Evolutionary conservation across 2,329 filamentous ascomycete genomes (phyloP), one percentile per base, ranked within the genome.

Genomic region (Chrysoporthe cubensis): DNA sequence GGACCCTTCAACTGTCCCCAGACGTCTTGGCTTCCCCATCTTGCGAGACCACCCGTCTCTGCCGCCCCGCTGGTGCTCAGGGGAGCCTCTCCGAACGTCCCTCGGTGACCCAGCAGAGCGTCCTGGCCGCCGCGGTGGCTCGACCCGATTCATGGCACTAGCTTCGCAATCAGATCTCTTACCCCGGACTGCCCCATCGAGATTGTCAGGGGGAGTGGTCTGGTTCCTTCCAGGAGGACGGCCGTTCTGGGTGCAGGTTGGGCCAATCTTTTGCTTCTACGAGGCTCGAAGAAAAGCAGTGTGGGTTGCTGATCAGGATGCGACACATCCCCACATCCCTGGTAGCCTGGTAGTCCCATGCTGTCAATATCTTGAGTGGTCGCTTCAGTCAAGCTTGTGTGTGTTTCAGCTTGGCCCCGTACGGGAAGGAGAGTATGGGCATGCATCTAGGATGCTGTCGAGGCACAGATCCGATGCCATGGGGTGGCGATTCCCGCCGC

Each of bases 11-110:
- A 58, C 64, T 66, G 48, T 69, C 64, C 71, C 67, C 70, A 67
- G 57, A 50, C 62, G 44, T 50, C 68, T 60, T 70, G 66, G 66
- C 64, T 71, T 70, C 69, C 58, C 66, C 66, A 66, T 68, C 43
- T 37, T 37, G 66, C 61, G 58, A 61, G 58, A 59, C 62, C 57
- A 43, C 18, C 57, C 57, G 57, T 59, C 37, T 42, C 59, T 58
- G 61, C 65, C 60, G 60, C 42, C 66, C 65, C 54, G 68, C 43
- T 48, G 37, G 46, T 58, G 48, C 50, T 58, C 21, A 60, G 59
- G 44, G 40, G 18, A 63, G 26, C 34, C 54, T 65, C 58, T 58
- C 68, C 57, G 52, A 21, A 58, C 54, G 59, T 54, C 60, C 64
- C 60, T 62, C 64, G 67, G 48, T 63, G 48, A 50, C 68, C 67